Evolutionary conservation across 176 grass and related monocot genomes (phyloP).

Genomic region (Raddia distichophylla): DNA sequence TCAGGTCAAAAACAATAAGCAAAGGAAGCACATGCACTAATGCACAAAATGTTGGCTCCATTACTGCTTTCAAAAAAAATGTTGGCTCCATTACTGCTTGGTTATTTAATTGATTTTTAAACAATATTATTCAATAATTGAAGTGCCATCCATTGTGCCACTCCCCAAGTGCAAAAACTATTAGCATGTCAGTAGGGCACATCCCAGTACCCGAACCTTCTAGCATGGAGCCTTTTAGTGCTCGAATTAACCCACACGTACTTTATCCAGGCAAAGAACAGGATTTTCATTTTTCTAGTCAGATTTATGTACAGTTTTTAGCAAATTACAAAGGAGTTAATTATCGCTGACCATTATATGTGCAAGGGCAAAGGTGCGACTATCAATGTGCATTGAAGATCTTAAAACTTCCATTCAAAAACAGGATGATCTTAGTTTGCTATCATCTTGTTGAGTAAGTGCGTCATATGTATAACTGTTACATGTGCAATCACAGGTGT

Average conservation of each 20-base stretch:
- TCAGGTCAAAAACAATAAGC: not conserved
- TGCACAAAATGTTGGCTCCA: not conserved
- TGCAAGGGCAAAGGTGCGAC: not conserved
- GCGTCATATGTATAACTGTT: not conserved
- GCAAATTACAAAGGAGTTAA: not conserved
- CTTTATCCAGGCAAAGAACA: slow-evolving; percentile 26
- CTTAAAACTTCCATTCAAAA: too few relatives aligned
- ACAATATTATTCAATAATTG: too few relatives aligned
- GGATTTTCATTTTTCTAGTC: not conserved
- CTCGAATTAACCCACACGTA: not conserved
- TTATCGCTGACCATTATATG: not conserved
- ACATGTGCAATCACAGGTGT: not conserved
- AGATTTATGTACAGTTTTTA: not conserved
- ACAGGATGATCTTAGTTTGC: slow-evolving; percentile 1
- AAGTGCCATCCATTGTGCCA: too few relatives aligned
- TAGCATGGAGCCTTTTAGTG: slow-evolving; percentile 6
- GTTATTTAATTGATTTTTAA: too few relatives aligned
- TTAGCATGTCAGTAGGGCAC: not conserved
- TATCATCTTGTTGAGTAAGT: not conserved
- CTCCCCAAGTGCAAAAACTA: not conserved
- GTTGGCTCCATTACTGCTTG: too few relatives aligned
- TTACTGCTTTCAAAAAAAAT: not conserved
- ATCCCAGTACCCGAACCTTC: not conserved
- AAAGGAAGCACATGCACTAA: not conserved
- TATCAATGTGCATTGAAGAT: too few relatives aligned